Base-by-base conservation (phyloP, 1,284 basidiomycete genomes). In the Ceratobasidium sp. region DNA sequence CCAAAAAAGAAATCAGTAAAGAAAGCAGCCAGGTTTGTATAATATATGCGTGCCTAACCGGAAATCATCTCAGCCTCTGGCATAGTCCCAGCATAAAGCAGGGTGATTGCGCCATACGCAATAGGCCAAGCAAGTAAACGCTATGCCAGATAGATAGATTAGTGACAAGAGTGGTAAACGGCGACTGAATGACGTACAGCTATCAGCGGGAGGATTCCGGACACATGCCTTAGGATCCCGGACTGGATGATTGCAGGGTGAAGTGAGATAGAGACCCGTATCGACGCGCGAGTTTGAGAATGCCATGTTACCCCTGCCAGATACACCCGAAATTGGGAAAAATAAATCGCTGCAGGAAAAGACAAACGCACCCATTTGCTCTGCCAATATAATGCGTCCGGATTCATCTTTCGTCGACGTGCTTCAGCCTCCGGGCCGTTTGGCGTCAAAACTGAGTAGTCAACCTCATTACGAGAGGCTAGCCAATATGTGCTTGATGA, bases 191-290 rank as follows among this genome's bases (percentile, higher is more conserved):
- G n/a, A n/a, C 70, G 30, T 34, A 69, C 41, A 3, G 67, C 0
- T 9, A 61, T 23, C 32, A 41, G 34, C 30, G 43, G 14, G 21
- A 50, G 43, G 12, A 39, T 39, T 3, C 50, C 36, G 5, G 59
- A 39, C n/a, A 46, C 1, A 55, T 83, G 76, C 23, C 80, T 78
- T n/a, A 59, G 65, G 14, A 83, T 60, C 5, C 65, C 79, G 6
- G 58, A 58, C 30, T 52, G 64, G 32, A 74, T 46, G 36, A 57
- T 46, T 2, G 76, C 72, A 5, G 82, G 82, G 70, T 83, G 78
- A 41, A 82, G 57, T 6, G 81, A 76, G 6, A 75, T 80, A 0
- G 81, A 80, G 78, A 76, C 1, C 78, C 78, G 62, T 82, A 84
- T 43, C 82, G 76, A 34, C 79, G 77, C 0, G 77, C 74, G 23